These are phyloP conservation scores for Neonectria faginata DNA, from an alignment of 2,329 filamentous ascomycete genomes.

Conservation along the genomic window DNA sequence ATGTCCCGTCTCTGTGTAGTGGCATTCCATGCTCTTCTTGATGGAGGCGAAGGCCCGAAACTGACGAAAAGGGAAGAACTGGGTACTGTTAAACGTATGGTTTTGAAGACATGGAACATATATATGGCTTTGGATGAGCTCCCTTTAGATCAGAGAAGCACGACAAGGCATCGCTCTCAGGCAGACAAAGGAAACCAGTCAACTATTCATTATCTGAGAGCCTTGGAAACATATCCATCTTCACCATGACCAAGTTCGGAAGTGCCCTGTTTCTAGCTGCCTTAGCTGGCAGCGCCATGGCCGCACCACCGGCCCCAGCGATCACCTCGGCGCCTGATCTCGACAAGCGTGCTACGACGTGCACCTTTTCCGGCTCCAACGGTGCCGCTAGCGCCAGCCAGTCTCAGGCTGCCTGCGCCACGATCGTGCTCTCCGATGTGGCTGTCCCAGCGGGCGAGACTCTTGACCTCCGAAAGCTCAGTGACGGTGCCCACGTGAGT, in stretches of 20 bases:
- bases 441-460: not conserved
- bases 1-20: not conserved
- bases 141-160: not conserved
- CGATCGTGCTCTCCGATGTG: not conserved
- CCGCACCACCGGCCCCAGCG: not conserved
- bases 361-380: conserved; percentile 1
- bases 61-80: not conserved
- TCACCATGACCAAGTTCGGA: not conserved
- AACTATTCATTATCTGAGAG: not conserved
- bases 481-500: not conserved
- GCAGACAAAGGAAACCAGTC: not conserved
- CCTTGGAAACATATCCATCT: not conserved
- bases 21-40: not conserved
- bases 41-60: not conserved
- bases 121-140: not conserved
- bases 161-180: not conserved
- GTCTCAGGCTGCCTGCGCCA: not conserved
- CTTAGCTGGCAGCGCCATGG: not conserved
- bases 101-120: not conserved
- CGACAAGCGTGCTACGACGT: not conserved
- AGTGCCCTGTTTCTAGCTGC: not conserved
- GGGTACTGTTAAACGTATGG: not conserved
- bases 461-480: not conserved
- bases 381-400: not conserved
- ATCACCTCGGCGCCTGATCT: conserved; percentile 8